Percentiles rank a stretch among this genome's conserved stretches.
Evolutionary conservation across 768 basidiomycete genomes (phyloP).

Genomic region (Dentipellis fragilis): DNA sequence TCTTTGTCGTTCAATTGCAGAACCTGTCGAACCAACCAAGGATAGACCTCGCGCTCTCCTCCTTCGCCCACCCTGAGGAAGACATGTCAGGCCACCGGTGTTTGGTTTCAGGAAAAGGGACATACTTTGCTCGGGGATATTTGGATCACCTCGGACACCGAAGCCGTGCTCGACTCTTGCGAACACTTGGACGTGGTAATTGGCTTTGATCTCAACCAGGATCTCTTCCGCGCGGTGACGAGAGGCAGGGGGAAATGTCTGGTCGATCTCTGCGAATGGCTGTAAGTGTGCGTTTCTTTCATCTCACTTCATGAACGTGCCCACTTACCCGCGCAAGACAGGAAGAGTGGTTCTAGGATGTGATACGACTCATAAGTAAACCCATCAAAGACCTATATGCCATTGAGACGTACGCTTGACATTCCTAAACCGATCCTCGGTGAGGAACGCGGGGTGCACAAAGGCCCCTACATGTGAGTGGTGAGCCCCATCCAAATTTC

Average conservation of each 20-base stretch:
- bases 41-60: conserved; percentile 12
- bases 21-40: conserved; percentile 12
- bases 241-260: conserved; percentile 39
- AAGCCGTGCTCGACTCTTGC: conserved; percentile 33
- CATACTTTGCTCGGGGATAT: conserved; percentile 6
- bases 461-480: conserved; percentile 32
- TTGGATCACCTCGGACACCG: conserved; percentile 21
- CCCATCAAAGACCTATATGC: neutral
- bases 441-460: conserved; percentile 43
- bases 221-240: conserved; percentile 50
- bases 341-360: conserved; percentile 38
- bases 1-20: neutral
- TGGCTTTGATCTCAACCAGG: conserved; percentile 36
- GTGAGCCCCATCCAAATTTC: too few species aligned
- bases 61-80: conserved; percentile 10
- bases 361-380: neutral
- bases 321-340: conserved; percentile 42
- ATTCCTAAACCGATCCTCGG: conserved; percentile 36
- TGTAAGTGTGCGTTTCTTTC: neutral
- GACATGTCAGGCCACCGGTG: neutral
- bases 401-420: conserved; percentile 31
- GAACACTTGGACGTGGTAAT: conserved; percentile 51
- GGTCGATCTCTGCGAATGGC: conserved; percentile 36
- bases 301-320: too few species aligned
- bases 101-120: neutral